Evolutionary conservation across 2,329 filamentous ascomycete genomes (phyloP).

Genomic region (Venturia carpophila): DNA sequence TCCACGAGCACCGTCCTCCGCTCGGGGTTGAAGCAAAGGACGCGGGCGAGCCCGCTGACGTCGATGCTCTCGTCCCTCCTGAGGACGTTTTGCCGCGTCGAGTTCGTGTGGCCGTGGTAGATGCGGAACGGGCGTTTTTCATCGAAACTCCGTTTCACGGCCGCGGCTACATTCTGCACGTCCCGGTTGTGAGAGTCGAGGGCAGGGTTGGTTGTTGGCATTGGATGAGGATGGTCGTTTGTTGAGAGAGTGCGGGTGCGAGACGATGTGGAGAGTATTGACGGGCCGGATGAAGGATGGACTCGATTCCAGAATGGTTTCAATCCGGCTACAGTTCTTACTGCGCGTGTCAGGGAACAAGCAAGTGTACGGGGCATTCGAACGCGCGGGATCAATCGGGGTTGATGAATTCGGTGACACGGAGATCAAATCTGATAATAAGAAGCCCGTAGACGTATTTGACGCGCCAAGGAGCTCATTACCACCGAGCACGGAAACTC

Average conservation of each 20-base stretch:
- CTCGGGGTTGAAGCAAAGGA: conserved; percentile 51
- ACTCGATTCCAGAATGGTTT: background rate
- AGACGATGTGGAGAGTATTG: background rate
- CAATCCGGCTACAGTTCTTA: background rate
- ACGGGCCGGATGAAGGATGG: background rate
- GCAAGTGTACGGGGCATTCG: background rate
- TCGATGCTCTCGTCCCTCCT: conserved; percentile 52
- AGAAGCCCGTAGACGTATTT: too few species aligned
- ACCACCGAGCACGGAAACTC: too few species aligned
- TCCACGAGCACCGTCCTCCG: conserved; percentile 54
- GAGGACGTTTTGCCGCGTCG: conserved; percentile 50
- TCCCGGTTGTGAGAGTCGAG: conserved; percentile 31
- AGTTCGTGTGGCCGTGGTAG: conserved; percentile 70
- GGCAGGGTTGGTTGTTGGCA: background rate
- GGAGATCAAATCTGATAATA: background rate
- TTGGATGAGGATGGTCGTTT: background rate
- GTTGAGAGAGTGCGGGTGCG: background rate
- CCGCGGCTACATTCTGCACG: conserved; percentile 40
- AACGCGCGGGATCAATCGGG: background rate
- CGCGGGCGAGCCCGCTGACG: conserved; percentile 55
- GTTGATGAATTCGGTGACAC: background rate
- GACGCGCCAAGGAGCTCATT: too few species aligned
- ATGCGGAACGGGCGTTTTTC: conserved; percentile 59
- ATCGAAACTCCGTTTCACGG: conserved; percentile 43
- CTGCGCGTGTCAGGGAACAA: background rate